phyloP scores from a whole-genome alignment of 129 eudicot species.

The Lonicera japonica region DNA sequence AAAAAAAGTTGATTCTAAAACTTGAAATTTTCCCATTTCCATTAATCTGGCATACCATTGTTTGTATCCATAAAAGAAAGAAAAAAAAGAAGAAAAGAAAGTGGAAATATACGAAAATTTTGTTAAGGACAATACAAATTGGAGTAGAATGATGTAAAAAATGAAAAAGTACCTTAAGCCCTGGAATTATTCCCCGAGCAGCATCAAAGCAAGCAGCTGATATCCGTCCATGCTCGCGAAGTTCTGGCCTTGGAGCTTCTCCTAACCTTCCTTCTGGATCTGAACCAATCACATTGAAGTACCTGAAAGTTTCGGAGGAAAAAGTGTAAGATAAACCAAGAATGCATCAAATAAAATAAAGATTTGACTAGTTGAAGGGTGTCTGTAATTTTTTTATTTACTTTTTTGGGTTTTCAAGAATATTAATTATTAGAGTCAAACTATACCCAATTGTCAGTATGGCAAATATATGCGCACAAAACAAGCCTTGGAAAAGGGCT shows the following conservation, averaged over 20 bases:
- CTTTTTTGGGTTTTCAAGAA: too few species aligned
- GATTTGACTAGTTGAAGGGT: too few species aligned
- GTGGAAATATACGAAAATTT: not conserved
- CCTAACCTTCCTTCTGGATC: constrained; percentile 91
- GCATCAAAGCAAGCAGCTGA: constrained; percentile 98
- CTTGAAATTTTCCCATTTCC: too few species aligned
- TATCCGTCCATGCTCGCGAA: constrained; percentile 81
- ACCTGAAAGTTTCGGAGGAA: constrained; percentile 31
- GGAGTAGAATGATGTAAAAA: not conserved
- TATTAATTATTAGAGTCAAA: too few species aligned
- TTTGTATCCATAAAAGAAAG: not conserved
- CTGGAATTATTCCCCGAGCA: constrained; percentile 68
- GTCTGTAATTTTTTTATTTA: too few species aligned
- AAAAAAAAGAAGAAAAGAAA: not conserved
- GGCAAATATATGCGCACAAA: not conserved
- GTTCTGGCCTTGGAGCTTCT: constrained; percentile 83
- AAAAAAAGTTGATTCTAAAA: not conserved
- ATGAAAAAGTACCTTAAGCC: constrained; percentile 51
- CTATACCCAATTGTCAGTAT: too few species aligned
- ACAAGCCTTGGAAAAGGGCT: not conserved
- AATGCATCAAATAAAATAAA: too few species aligned
- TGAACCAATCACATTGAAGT: constrained; percentile 91
- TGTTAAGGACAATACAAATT: not conserved
- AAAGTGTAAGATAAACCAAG: not conserved
- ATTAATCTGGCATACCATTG: not conserved